Conservation (phyloP, 768 basidiomycete species). For the Pleurotus giganteus region DNA sequence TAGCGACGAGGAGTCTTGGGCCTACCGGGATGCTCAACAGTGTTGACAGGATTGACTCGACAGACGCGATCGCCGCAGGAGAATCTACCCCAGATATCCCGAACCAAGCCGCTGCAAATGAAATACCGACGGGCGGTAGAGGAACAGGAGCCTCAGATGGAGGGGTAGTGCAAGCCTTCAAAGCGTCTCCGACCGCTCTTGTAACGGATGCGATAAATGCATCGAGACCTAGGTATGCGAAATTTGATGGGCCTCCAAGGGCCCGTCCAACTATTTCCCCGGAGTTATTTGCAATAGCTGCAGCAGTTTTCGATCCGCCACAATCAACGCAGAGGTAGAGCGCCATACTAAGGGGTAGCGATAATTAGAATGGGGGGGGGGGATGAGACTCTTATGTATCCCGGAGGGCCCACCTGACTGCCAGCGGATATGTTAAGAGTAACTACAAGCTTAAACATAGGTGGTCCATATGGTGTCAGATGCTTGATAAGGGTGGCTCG, state of each 20-base stretch:
- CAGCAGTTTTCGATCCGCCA: conserved; percentile 87
- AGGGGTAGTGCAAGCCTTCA: conserved; percentile 41
- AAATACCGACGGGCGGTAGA: conserved; percentile 33
- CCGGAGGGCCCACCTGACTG: not conserved
- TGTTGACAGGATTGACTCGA: conserved; percentile 51
- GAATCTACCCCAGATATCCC: conserved; percentile 84
- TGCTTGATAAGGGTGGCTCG: not conserved
- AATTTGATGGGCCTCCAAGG: conserved; percentile 79
- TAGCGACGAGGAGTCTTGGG: conserved; percentile 59
- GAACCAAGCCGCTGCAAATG: conserved; percentile 76
- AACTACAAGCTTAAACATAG: conserved; percentile 10
- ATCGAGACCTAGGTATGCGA: conserved; percentile 69
- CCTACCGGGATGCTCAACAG: conserved; percentile 60
- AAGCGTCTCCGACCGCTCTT: conserved; percentile 51
- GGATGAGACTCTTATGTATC: not conserved
- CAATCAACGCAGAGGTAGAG: conserved; percentile 84
- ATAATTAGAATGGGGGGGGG: not conserved
- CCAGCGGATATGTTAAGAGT: not conserved
- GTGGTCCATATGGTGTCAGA: conserved; percentile 10
- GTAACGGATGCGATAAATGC: conserved; percentile 56
- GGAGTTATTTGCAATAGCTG: conserved; percentile 55
- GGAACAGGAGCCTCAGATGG: conserved; percentile 32
- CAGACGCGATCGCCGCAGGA: conserved; percentile 52
- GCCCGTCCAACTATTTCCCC: conserved; percentile 69
- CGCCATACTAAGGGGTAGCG: conserved; percentile 35